A percentile compares a stretch with the other conserved stretches of the same genome.
Evolutionary conservation across 2,329 filamentous ascomycete species (phyloP).

Genomic region (Fusarium sp.): DNA sequence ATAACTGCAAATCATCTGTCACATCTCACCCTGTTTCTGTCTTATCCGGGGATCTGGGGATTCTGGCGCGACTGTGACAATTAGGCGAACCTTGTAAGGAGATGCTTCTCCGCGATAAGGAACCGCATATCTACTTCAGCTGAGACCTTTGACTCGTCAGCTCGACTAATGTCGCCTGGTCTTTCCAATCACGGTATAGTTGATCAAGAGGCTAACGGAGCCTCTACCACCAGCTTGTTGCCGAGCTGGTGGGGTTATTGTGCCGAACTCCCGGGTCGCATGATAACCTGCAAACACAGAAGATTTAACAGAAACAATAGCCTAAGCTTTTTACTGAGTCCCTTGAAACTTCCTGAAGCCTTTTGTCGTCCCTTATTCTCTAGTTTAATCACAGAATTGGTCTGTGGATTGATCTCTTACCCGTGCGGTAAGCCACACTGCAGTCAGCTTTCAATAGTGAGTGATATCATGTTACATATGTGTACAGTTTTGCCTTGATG

Average conservation of each 20-base stretch:
- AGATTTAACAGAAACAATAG: too few relatives aligned
- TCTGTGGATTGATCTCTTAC: too few relatives aligned
- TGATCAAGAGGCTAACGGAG: too few relatives aligned
- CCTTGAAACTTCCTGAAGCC: too few relatives aligned
- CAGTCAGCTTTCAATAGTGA: too few relatives aligned
- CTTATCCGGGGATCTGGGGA: neutral
- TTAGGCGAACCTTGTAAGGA: slow-evolving; percentile 18
- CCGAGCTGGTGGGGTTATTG: slow-evolving; percentile 4
- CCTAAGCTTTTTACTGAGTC: too few relatives aligned
- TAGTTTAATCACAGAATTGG: too few relatives aligned
- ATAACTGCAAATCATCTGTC: neutral
- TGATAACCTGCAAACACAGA: too few relatives aligned
- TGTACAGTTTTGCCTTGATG: too few relatives aligned
- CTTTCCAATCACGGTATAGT: slow-evolving; percentile 17
- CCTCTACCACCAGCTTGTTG: slow-evolving; percentile 10
- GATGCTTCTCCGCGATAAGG: neutral
- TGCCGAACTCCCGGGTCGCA: slow-evolving; percentile 16
- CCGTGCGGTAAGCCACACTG: too few relatives aligned
- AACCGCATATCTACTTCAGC: neutral
- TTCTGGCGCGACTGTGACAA: neutral
- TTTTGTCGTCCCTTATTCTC: too few relatives aligned
- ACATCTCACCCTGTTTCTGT: neutral
- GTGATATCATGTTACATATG: too few relatives aligned
- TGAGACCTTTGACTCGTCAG: slow-evolving; percentile 1
- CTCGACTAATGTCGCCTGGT: slow-evolving; percentile 13